Conservation (phyloP, 345 rosid species). For the Salix exigua region DNA sequence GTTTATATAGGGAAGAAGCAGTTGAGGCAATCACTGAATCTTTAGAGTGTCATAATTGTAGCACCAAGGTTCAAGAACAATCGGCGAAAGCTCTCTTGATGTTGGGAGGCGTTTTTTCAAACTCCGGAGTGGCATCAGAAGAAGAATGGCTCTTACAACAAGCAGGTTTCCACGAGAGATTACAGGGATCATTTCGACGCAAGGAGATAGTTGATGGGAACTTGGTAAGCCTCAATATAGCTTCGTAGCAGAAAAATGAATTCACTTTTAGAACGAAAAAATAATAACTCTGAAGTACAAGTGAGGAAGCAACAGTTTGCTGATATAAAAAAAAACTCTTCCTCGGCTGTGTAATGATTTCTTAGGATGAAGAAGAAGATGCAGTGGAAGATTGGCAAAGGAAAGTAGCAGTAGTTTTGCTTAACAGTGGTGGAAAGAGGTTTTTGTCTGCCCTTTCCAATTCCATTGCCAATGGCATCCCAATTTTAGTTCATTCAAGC, state of each 20-base stretch:
- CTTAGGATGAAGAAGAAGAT: conserved; percentile 48
- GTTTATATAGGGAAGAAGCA: conserved; percentile 61
- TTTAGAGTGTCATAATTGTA: conserved; percentile 33
- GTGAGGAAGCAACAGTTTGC: background rate
- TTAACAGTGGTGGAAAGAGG: conserved; percentile 31
- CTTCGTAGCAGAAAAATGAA: background rate
- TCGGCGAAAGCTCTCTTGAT: conserved; percentile 49
- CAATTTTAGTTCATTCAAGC: conserved; percentile 44
- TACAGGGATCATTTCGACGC: conserved; percentile 16
- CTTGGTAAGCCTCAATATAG: conserved; percentile 30
- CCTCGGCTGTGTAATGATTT: background rate
- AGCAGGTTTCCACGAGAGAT: conserved; percentile 27
- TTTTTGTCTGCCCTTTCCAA: conserved; percentile 45
- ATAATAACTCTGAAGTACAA: background rate
- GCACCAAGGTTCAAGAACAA: conserved; percentile 47
- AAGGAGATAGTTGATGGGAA: conserved; percentile 10
- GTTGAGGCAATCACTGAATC: conserved; percentile 42
- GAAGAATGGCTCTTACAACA: conserved; percentile 46
- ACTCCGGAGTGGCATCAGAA: conserved; percentile 27
- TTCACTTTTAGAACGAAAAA: background rate
- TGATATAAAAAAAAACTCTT: background rate
- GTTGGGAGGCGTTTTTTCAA: conserved; percentile 44
- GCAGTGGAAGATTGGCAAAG: conserved; percentile 44
- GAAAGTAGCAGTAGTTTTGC: conserved; percentile 40
- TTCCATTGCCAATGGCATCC: conserved; percentile 46